Evolutionary conservation across 176 grass and related monocot species (phyloP).

Genomic region (sorghum (Sorghum bicolor)): DNA sequence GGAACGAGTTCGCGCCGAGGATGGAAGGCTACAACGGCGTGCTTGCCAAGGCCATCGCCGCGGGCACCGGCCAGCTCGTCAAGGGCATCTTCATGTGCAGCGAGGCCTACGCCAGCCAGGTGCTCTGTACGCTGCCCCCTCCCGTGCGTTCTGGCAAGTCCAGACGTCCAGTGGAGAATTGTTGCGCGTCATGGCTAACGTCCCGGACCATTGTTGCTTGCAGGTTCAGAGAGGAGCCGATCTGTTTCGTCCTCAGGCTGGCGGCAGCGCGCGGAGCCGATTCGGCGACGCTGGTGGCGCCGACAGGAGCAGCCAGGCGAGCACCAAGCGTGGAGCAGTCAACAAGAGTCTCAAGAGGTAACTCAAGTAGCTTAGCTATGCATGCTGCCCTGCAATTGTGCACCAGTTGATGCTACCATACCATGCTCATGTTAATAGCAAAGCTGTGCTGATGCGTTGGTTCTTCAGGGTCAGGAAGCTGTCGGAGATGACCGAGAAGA

Average conservation of each 20-base stretch:
- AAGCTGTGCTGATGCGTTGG: background rate
- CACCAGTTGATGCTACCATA: background rate
- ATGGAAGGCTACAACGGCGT: constrained; percentile 71
- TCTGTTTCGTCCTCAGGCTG: constrained; percentile 56
- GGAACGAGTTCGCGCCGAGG: constrained; percentile 71
- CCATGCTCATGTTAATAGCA: background rate
- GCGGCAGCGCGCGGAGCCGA: constrained; percentile 10
- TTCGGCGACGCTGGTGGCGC: constrained; percentile 17
- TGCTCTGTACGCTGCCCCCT: background rate
- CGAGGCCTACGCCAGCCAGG: constrained; percentile 76
- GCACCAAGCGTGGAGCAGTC: constrained; percentile 40
- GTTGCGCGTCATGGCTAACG: background rate
- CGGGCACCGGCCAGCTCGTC: constrained; percentile 76
- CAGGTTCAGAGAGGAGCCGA: constrained; percentile 82
- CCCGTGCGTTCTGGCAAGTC: background rate
- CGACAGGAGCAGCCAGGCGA: constrained; percentile 21
- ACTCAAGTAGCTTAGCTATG: background rate
- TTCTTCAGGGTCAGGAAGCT: constrained; percentile 68
- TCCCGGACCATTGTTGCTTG: background rate
- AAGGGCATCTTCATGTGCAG: constrained; percentile 91
- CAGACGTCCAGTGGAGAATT: background rate
- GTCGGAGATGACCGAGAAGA: constrained; percentile 92
- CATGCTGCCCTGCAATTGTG: background rate
- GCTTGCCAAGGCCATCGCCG: constrained; percentile 72
- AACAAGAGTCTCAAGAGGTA: constrained; percentile 83